phyloP scores from a whole-genome alignment of 371 early-diverging fungal species.

The Mortierella sp. region DNA sequence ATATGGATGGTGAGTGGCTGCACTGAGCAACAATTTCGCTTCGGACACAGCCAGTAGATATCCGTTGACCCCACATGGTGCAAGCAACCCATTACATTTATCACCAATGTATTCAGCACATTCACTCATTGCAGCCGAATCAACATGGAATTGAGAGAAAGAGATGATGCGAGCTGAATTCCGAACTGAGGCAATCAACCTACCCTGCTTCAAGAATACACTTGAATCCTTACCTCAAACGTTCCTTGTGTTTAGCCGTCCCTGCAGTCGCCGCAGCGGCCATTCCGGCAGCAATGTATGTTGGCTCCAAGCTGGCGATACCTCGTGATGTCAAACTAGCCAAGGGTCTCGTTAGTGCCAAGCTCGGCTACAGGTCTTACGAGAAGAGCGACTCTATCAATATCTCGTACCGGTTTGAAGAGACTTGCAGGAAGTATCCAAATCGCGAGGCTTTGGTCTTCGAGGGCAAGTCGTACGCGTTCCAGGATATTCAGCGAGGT shows the following conservation, averaged over 20 bases:
- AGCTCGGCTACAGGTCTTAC: constrained; percentile 40
- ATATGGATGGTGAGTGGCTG: too few species aligned
- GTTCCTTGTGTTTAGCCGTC: constrained; percentile 9
- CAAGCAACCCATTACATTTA: too few species aligned
- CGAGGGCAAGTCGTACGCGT: constrained; percentile 51
- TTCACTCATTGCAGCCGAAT: too few species aligned
- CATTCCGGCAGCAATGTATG: constrained; percentile 47
- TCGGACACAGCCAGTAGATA: too few species aligned
- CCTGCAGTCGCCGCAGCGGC: constrained; percentile 52
- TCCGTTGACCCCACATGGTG: too few species aligned
- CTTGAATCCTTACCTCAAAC: too few species aligned
- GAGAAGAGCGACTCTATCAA: constrained; percentile 52
- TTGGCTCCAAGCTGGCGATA: constrained; percentile 43
- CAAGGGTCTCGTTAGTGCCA: constrained; percentile 39
- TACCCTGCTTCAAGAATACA: too few species aligned
- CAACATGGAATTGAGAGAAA: too few species aligned
- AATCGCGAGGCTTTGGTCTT: constrained; percentile 47
- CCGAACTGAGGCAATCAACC: too few species aligned
- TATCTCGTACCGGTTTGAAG: constrained; percentile 53
- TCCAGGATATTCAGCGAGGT: constrained; percentile 51
- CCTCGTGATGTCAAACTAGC: constrained; percentile 52
- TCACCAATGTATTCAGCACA: too few species aligned
- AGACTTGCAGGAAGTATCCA: constrained; percentile 42
- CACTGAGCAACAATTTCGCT: too few species aligned
- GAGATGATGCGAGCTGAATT: too few species aligned